Conservation (phyloP, 2,329 filamentous ascomycete genomes). For the Didymellaceae sp. region DNA sequence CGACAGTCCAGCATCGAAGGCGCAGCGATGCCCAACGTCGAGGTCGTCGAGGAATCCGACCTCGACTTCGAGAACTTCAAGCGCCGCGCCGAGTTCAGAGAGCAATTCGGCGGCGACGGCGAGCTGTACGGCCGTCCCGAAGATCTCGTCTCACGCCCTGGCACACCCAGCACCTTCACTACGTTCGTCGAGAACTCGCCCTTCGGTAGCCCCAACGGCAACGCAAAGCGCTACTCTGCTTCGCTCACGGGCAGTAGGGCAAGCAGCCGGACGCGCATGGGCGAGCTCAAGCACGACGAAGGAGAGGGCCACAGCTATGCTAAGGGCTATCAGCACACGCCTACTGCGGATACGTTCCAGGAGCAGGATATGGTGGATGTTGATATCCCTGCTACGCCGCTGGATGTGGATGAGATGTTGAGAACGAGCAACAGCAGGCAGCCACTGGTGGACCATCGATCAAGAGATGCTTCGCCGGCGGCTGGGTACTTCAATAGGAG, state of each 20-base stretch:
- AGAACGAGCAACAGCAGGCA: constrained; percentile 23
- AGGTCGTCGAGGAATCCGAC: constrained; percentile 82
- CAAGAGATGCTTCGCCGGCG: constrained; percentile 20
- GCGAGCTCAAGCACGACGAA: constrained; percentile 19
- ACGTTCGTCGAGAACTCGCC: constrained; percentile 32
- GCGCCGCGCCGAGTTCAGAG: constrained; percentile 83
- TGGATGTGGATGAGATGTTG: constrained; percentile 32
- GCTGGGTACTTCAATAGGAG: constrained; percentile 11
- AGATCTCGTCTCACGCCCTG: constrained; percentile 58
- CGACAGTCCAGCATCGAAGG: constrained; percentile 43
- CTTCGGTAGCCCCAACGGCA: constrained; percentile 15
- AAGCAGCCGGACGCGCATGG: constrained; percentile 32
- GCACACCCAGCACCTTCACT: constrained; percentile 40
- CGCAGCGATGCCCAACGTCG: constrained; percentile 66
- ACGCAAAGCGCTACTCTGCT: not conserved
- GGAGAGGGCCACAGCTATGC: constrained; percentile 35
- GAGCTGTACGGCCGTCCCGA: constrained; percentile 62
- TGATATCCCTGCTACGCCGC: constrained; percentile 29
- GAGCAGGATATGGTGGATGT: constrained; percentile 28
- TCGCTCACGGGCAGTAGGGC: constrained; percentile 18
- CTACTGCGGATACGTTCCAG: constrained; percentile 20
- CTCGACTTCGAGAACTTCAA: constrained; percentile 93
- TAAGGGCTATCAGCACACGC: constrained; percentile 34
- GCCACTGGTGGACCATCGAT: constrained; percentile 21
- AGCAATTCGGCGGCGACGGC: constrained; percentile 78